These are phyloP conservation scores for Fagopyrum esculentum DNA, from an alignment of 148 eudicot genomes.

Conservation along the genomic window DNA sequence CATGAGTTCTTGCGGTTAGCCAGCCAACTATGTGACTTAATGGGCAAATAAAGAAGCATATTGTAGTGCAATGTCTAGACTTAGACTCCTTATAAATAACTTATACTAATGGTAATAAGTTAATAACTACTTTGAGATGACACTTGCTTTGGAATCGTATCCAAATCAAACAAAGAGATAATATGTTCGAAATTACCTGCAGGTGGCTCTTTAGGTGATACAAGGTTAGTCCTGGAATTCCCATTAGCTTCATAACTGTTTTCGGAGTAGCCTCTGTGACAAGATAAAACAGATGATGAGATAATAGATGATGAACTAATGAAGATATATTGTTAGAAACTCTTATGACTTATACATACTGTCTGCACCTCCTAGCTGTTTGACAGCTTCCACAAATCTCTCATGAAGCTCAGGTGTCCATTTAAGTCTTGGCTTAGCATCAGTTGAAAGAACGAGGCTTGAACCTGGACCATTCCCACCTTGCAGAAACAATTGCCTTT, in stretches of 20 bases:
- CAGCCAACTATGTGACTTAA: no score
- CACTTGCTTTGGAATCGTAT: no score
- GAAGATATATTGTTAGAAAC: not conserved
- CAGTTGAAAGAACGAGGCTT: conserved; percentile 83
- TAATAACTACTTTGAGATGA: no score
- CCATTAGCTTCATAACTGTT: conserved; percentile 23
- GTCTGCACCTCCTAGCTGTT: conserved; percentile 63
- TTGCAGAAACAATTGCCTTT: conserved; percentile 68
- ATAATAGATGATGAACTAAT: not conserved
- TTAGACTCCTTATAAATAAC: not conserved
- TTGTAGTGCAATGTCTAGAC: not conserved
- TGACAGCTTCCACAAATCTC: conserved; percentile 52
- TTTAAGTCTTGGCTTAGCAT: conserved; percentile 82
- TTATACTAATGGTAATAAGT: not conserved
- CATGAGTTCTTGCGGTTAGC: not conserved
- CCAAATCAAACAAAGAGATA: not conserved
- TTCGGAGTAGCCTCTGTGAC: conserved; percentile 50
- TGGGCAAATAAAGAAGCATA: not conserved
- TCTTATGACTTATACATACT: conserved; percentile 28
- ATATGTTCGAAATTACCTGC: conserved; percentile 17
- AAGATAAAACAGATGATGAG: conserved; percentile 9
- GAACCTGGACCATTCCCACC: conserved; percentile 55
- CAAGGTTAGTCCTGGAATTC: conserved; percentile 21
- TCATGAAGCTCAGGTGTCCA: conserved; percentile 63
- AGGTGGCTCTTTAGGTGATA: conserved; percentile 31